Evolutionary conservation across 768 basidiomycete species (phyloP), one percentile per base, ranked within the genome.

Genomic region (Chalciporus pseudorubinellus): DNA sequence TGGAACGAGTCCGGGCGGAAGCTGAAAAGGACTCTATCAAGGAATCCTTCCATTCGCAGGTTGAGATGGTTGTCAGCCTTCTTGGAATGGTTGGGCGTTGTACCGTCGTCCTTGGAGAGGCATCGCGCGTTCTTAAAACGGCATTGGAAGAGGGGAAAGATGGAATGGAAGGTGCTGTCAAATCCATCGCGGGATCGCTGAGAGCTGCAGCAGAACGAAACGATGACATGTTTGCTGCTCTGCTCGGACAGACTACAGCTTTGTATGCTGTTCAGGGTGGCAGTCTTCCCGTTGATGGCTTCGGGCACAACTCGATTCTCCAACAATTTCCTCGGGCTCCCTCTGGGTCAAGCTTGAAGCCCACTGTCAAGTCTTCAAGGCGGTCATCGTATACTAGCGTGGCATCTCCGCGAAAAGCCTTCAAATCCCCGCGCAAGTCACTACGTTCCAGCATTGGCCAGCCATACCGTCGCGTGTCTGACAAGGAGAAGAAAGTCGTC

Each of bases 11-110:
- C 38, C 84, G 82, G 66, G 81, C 83, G 0, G 80, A 86, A 61
- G 79, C 80, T 22, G 83, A 88, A 61, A 73, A 81, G 39, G 80
- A 84, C 47, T 83, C 79, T 6, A 74, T 89, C 68, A 77, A 72
- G 43, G 79, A 80, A 38, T 81, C 84, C 5, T 76, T 88, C 16
- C 73, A 72, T 29, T 77, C 80, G 50, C 86, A 93, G 72, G 79
- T 85, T 2, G 77, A 79, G 59, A 73, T 85, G 31, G 72, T 89
- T 52, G 81, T 91, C 22, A 76, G 75, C 55, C 76, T 93, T n/a
- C 71, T 92, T 24, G 89, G 90, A 13, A 84, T 92, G 78, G 74
- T 94, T 19, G 88, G 88, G 33, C 75, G 89, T 56, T 89, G 86
- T 62, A 90, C 85, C 4, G 80, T 85, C 41, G 78, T 85, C 66